Conservation (phyloP, 805 yeast genomes). For the Ogataea haglerorum region DNA sequence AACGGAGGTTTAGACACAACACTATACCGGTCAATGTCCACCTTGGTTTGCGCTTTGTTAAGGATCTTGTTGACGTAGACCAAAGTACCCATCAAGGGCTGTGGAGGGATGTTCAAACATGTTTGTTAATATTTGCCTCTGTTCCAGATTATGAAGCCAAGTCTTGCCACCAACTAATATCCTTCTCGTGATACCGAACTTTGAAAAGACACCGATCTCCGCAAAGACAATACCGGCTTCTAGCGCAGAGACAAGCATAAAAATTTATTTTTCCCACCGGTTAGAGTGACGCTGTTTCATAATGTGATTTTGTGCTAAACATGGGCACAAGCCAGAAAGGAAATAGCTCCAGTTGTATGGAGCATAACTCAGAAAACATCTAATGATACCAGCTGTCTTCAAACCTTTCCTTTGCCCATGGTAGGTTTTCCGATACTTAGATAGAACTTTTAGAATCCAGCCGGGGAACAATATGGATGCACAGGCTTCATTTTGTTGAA, state of each 20-base stretch:
- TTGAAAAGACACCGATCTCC: conserved; percentile 55
- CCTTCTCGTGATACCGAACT: conserved; percentile 37
- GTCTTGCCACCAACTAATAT: conserved; percentile 67
- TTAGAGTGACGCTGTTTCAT: conserved; percentile 51
- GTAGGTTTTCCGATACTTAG: conserved; percentile 37
- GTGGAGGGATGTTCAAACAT: conserved; percentile 4
- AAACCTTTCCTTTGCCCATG: conserved; percentile 22
- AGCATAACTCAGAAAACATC: conserved; percentile 60
- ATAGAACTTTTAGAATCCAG: conserved; percentile 54
- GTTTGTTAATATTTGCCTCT: conserved; percentile 13
- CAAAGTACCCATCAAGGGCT: conserved; percentile 13
- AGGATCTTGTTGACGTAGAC: conserved; percentile 4
- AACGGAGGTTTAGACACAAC: background rate
- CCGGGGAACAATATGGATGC: conserved; percentile 54
- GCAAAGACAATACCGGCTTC: conserved; percentile 67
- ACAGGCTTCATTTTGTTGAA: conserved; percentile 49
- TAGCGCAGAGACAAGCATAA: conserved; percentile 60
- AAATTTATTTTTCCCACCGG: conserved; percentile 80
- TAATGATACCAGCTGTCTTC: conserved; percentile 58
- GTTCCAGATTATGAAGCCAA: conserved; percentile 28
- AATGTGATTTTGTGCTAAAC: conserved; percentile 49
- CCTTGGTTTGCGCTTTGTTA: background rate
- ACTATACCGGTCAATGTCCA: background rate
- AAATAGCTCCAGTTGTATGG: conserved; percentile 74
- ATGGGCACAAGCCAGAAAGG: conserved; percentile 51